Percentiles rank a stretch among this genome's conserved stretches.
Evolutionary conservation across 2,329 filamentous ascomycete species (phyloP).

Genomic region (Coniochaeta prunicola): DNA sequence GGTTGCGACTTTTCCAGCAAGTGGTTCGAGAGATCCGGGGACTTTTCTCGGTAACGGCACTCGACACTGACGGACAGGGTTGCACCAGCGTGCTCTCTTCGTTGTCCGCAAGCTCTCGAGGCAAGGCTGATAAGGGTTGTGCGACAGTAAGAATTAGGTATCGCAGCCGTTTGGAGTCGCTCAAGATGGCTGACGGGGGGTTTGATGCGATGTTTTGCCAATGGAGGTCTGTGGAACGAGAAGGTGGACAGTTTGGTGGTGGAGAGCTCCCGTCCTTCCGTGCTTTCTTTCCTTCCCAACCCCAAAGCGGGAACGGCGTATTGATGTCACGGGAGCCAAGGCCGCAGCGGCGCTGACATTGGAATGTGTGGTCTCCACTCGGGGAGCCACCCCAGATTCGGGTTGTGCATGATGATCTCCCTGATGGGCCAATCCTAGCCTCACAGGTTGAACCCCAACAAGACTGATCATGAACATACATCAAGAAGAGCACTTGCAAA

Average conservation of each 20-base stretch:
- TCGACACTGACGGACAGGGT: background rate
- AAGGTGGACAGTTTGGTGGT: background rate
- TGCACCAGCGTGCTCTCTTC: background rate
- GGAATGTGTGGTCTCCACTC: background rate
- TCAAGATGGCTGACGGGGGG: background rate
- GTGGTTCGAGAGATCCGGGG: background rate
- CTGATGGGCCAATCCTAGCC: no score
- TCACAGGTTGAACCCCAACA: no score
- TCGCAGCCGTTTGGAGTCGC: background rate
- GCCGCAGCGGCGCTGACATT: background rate
- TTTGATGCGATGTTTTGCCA: background rate
- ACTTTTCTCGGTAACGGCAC: background rate
- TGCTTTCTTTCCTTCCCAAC: no score
- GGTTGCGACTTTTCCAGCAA: background rate
- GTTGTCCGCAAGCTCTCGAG: background rate
- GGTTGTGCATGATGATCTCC: background rate
- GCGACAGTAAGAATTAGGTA: background rate
- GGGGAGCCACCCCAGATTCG: background rate
- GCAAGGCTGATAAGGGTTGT: background rate
- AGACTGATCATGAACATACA: no score
- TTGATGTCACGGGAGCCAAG: constrained; percentile 19
- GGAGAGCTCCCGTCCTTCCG: background rate
- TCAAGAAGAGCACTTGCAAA: no score
- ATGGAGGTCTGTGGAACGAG: background rate
- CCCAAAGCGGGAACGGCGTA: constrained; percentile 2